Evolutionary conservation across 2,329 filamentous ascomycete species (phyloP).

Genomic region (Xylariales sp.): DNA sequence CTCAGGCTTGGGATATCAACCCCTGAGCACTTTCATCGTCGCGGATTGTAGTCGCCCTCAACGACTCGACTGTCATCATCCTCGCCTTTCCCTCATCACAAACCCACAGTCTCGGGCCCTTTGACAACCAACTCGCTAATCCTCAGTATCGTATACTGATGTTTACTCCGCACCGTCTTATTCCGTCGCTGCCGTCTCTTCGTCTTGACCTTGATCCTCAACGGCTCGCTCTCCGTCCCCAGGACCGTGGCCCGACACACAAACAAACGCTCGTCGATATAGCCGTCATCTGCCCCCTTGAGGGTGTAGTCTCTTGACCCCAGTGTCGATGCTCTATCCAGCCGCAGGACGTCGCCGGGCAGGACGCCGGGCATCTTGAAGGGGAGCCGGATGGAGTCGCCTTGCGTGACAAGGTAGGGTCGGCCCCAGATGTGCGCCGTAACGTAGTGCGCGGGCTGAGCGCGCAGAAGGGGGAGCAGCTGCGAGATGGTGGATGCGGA

Average conservation of each 20-base stretch:
- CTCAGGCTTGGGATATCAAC: too few species aligned
- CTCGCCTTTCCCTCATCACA: too few species aligned
- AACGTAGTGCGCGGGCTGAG: constrained; percentile 73
- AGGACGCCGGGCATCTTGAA: constrained; percentile 72
- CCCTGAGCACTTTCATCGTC: too few species aligned
- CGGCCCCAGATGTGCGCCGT: constrained; percentile 74
- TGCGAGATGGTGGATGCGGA: constrained; percentile 44
- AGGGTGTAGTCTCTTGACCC: constrained; percentile 89
- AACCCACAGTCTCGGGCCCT: constrained; percentile 4
- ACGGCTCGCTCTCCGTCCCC: constrained; percentile 75
- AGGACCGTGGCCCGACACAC: constrained; percentile 81
- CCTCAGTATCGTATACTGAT: constrained; percentile 78
- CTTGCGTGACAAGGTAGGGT: constrained; percentile 73
- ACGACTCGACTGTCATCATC: too few species aligned
- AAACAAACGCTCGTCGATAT: constrained; percentile 77
- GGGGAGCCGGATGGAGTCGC: constrained; percentile 71
- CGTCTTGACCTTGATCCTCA: constrained; percentile 75
- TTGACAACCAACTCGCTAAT: constrained; percentile 74
- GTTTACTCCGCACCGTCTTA: constrained; percentile 82
- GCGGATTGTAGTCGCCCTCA: too few species aligned
- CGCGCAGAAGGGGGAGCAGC: constrained; percentile 66
- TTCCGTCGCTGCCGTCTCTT: constrained; percentile 71
- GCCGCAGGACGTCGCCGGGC: constrained; percentile 79
- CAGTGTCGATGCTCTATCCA: constrained; percentile 78
- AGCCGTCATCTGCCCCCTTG: constrained; percentile 73